phyloP scores from a whole-genome alignment of 2,329 filamentous ascomycete species.

The Alternaria alternata region DNA sequence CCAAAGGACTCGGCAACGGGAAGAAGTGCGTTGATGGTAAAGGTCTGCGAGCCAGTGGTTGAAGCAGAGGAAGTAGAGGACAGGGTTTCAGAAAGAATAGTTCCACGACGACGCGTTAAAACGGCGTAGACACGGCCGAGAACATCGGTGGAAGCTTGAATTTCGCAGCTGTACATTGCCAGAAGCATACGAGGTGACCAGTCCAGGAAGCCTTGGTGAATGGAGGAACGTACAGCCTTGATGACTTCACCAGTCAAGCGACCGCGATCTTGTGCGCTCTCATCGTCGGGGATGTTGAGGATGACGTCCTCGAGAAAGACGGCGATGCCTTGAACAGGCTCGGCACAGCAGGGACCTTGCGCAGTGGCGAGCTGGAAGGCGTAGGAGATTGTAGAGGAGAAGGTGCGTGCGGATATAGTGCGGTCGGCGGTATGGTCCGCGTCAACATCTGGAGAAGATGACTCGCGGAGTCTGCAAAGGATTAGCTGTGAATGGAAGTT shows the following conservation, averaged over 20 bases:
- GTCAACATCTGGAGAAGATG: conserved; percentile 48
- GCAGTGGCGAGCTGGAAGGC: conserved; percentile 92
- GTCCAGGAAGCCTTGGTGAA: conserved; percentile 86
- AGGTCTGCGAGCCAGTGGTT: conserved; percentile 91
- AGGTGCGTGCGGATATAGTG: conserved; percentile 67
- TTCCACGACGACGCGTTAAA: conserved; percentile 91
- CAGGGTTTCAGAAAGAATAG: conserved; percentile 87
- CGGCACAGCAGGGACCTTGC: conserved; percentile 89
- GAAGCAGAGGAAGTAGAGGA: conserved; percentile 96
- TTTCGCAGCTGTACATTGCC: conserved; percentile 98
- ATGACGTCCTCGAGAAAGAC: conserved; percentile 85
- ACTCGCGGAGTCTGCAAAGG: conserved; percentile 37
- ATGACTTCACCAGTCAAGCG: conserved; percentile 93
- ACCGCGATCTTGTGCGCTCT: conserved; percentile 70
- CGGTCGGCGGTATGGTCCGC: conserved; percentile 21
- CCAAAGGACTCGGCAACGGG: conserved; percentile 96
- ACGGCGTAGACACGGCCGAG: conserved; percentile 95
- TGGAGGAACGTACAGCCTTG: conserved; percentile 83
- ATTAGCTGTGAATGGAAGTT: conserved; percentile 13
- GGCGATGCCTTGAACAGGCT: conserved; percentile 91
- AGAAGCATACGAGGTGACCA: conserved; percentile 96
- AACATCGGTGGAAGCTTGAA: conserved; percentile 95
- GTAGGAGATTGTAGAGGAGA: conserved; percentile 89
- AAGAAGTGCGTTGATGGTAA: conserved; percentile 86
- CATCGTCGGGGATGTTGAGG: conserved; percentile 62